phyloP scores from a whole-genome alignment of 768 basidiomycete species.

The Jaapia argillacea region DNA sequence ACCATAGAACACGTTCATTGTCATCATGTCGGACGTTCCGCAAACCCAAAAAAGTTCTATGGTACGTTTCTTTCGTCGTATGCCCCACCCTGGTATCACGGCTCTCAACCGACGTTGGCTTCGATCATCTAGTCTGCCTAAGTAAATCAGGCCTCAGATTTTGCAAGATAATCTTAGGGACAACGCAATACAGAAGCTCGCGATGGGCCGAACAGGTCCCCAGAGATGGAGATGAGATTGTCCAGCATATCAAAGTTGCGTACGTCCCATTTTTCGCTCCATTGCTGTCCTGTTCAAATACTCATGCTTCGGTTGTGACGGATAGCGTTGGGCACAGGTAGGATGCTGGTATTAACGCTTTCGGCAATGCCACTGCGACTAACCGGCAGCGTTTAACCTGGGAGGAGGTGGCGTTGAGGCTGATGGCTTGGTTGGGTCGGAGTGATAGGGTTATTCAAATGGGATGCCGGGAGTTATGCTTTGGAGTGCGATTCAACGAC shows the following conservation, averaged over 20 bases:
- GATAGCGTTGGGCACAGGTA: slow-evolving; percentile 19
- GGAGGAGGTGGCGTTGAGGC: background rate
- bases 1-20: too few species aligned
- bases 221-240: slow-evolving; percentile 22
- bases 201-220: slow-evolving; percentile 28
- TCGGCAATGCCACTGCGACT: slow-evolving; percentile 24
- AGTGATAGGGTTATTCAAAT: slow-evolving; percentile 24
- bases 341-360: slow-evolving; percentile 31
- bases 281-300: background rate
- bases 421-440: too few species aligned
- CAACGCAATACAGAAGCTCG: background rate
- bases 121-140: background rate
- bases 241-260: slow-evolving; percentile 32
- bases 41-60: background rate
- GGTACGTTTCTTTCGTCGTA: background rate
- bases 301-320: background rate
- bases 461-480: slow-evolving; percentile 33
- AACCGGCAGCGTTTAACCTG: too few species aligned
- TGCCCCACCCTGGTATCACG: background rate
- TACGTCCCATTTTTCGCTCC: too few species aligned
- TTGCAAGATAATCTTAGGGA: background rate
- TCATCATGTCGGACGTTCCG: too few species aligned
- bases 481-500: slow-evolving; percentile 36
- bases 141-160: background rate
- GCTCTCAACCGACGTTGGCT: background rate